Percentiles rank a stretch among this genome's conserved stretches.
Conservation (phyloP, 2,329 filamentous ascomycete genomes). For the Pseudogymnoascus sp. region DNA sequence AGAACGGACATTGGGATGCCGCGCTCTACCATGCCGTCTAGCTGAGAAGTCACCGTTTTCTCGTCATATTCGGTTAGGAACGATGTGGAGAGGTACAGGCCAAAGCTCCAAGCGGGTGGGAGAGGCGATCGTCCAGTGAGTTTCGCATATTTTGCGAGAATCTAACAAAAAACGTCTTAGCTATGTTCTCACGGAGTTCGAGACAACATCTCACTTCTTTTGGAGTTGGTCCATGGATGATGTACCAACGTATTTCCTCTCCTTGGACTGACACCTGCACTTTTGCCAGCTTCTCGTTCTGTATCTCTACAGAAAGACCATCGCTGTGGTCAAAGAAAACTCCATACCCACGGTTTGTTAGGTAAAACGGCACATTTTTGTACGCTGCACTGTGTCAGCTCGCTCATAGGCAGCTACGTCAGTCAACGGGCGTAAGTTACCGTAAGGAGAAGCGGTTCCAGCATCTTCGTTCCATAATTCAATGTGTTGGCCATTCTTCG, state of each 20-base stretch:
- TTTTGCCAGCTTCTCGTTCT: conserved; percentile 62
- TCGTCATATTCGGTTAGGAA: conserved; percentile 57
- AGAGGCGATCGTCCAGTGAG: conserved; percentile 59
- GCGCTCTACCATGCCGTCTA: conserved; percentile 50
- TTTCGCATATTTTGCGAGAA: conserved; percentile 54
- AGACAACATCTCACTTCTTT: conserved; percentile 53
- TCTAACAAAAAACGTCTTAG: no score
- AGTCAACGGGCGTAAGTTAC: no score
- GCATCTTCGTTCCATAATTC: conserved; percentile 58
- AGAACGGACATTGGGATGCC: conserved; percentile 53
- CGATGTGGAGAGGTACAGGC: conserved; percentile 67
- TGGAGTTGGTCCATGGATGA: conserved; percentile 64
- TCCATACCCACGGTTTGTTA: conserved; percentile 67
- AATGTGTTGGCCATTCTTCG: conserved; percentile 66
- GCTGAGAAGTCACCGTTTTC: conserved; percentile 48
- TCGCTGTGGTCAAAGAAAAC: conserved; percentile 67
- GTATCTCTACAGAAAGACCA: conserved; percentile 63
- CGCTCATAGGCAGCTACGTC: background rate
- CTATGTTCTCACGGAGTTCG: no score
- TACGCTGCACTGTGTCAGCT: conserved; percentile 48
- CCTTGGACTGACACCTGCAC: conserved; percentile 63
- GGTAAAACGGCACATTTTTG: conserved; percentile 64
- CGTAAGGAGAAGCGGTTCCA: conserved; percentile 59
- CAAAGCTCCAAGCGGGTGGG: conserved; percentile 68
- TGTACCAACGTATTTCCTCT: conserved; percentile 65